Percentiles rank a stretch among this genome's conserved stretches.
phyloP scores from a whole-genome alignment of 75 land plant genomes.

The Sequoiadendron giganteum region DNA sequence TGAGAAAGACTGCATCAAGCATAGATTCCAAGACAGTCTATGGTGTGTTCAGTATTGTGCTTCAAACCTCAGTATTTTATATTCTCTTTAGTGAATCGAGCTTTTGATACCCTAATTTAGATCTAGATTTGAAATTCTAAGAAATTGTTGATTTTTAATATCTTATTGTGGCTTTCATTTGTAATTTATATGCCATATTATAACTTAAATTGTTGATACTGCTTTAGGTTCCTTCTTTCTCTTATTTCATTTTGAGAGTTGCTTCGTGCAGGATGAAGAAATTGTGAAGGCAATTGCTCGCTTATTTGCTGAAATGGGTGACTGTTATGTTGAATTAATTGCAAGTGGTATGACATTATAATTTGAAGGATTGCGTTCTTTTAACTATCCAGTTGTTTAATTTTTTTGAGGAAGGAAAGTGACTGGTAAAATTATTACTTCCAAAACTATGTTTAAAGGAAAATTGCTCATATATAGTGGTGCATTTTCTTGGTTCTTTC shows the following conservation, averaged over 20 bases:
- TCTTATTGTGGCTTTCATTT: neutral
- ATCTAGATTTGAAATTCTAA: neutral
- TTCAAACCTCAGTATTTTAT: neutral
- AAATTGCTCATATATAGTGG: neutral
- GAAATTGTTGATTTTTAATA: neutral
- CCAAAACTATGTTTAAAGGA: neutral
- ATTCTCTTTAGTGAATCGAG: neutral
- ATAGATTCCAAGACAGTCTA: neutral
- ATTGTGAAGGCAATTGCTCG: slow-evolving; percentile 94
- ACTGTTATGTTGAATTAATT: slow-evolving; percentile 91
- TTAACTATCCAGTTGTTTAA: neutral
- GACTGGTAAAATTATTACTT: neutral
- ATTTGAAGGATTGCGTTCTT: neutral
- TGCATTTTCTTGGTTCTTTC: neutral
- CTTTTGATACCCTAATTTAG: neutral
- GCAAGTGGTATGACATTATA: slow-evolving; percentile 66
- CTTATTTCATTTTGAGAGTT: neutral
- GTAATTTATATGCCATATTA: neutral
- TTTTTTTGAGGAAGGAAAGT: neutral
- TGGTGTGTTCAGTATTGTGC: neutral
- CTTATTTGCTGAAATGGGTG: slow-evolving; percentile 97
- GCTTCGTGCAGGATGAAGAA: slow-evolving; percentile 75
- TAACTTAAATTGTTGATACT: neutral
- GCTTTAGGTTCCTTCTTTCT: neutral
- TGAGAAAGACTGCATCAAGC: neutral